Conservation (phyloP, 768 basidiomycete genomes). For the Termitomyces sp. region DNA sequence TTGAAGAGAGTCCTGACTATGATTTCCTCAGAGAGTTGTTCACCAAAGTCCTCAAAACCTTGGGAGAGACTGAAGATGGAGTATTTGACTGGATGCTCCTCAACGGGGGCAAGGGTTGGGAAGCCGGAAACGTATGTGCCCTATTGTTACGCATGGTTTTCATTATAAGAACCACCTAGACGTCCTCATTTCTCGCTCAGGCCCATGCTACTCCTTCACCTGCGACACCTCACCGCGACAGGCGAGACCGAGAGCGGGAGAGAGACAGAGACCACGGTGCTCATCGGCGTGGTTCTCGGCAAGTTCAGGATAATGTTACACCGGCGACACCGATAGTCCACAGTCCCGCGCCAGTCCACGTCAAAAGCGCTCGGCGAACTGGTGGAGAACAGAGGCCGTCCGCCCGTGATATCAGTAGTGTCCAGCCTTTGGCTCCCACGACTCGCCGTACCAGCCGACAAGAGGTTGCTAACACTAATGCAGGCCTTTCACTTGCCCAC, state of each 20-base stretch:
- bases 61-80: conserved; percentile 86
- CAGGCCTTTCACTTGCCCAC: conserved; percentile 51
- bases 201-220: conserved; percentile 51
- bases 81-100: conserved; percentile 96
- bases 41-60: conserved; percentile 81
- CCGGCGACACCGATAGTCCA: conserved; percentile 57
- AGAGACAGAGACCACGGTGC: conserved; percentile 49
- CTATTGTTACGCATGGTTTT: conserved; percentile 2
- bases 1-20: conserved; percentile 96
- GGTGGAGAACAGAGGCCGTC: conserved; percentile 43
- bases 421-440: conserved; percentile 61
- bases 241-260: conserved; percentile 52
- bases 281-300: conserved; percentile 48
- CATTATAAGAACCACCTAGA: conserved; percentile 23
- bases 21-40: conserved; percentile 97
- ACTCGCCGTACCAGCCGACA: conserved; percentile 67
- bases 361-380: conserved; percentile 51
- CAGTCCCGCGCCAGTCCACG: conserved; percentile 60
- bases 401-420: conserved; percentile 54
- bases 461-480: conserved; percentile 30
- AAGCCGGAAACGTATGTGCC: conserved; percentile 70
- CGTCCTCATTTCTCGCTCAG: conserved; percentile 38
- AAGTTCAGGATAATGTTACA: conserved; percentile 48
- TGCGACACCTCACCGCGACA: conserved; percentile 51
- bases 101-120: conserved; percentile 95